Conservation (phyloP, 169 alveolate genomes). For the Eimeria sp. region DNA sequence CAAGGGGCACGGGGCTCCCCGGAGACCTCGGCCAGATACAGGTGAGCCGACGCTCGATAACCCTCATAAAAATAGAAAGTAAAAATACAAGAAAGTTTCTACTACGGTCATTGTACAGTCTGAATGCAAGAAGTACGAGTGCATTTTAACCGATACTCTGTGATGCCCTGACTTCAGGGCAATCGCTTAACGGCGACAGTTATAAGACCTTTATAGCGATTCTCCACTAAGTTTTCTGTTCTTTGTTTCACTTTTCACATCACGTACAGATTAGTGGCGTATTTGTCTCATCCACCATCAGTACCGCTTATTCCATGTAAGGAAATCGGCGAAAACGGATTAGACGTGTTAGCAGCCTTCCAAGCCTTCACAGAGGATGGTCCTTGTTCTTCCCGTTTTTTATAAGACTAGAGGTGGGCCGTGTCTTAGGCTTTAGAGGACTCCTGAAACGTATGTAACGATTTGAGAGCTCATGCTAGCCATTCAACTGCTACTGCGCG, state of each 20-base stretch:
- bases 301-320: not conserved
- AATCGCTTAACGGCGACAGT: not conserved
- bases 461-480: too few species aligned
- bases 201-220: not conserved
- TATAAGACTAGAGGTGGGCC: not conserved
- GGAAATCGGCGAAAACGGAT: not conserved
- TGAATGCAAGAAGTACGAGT: not conserved
- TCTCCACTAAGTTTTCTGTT: not conserved
- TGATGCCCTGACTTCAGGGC: not conserved
- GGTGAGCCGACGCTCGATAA: not conserved
- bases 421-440: not conserved
- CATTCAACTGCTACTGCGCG: too few species aligned
- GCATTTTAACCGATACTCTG: too few species aligned
- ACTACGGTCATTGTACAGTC: not conserved
- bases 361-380: not conserved
- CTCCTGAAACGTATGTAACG: not conserved
- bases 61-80: not conserved
- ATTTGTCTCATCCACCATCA: not conserved
- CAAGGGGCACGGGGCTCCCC: conserved; percentile 14
- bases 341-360: not conserved
- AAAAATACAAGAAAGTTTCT: not conserved
- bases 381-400: not conserved
- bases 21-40: not conserved
- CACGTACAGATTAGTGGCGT: too few species aligned
- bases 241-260: not conserved